Percentiles rank a stretch among this genome's conserved stretches.
phyloP scores from a whole-genome alignment of 2,329 filamentous ascomycete species.

The Pseudogymnoascus sp. region DNA sequence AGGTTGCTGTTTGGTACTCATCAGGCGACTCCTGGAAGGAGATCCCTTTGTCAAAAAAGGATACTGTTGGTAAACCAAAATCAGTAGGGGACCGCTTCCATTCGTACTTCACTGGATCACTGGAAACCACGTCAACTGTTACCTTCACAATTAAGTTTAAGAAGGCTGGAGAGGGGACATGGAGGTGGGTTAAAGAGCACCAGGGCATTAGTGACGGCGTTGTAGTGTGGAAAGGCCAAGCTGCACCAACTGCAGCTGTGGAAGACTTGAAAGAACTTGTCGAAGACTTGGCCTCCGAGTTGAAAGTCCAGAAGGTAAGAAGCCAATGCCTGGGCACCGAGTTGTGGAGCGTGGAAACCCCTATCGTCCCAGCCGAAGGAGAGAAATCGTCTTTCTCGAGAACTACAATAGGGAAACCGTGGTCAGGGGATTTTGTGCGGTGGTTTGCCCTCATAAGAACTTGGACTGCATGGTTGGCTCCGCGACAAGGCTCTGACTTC shows the following conservation, averaged over 20 bases:
- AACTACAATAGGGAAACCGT: constrained; percentile 27
- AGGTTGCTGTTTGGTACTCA: constrained; percentile 67
- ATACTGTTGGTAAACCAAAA: neutral
- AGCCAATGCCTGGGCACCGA: constrained; percentile 61
- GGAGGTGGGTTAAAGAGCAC: constrained; percentile 65
- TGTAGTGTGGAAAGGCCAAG: constrained; percentile 42
- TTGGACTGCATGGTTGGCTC: constrained; percentile 79
- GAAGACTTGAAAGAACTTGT: constrained; percentile 41
- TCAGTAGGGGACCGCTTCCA: constrained; percentile 1
- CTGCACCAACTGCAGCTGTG: constrained; percentile 17
- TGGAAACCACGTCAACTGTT: constrained; percentile 41
- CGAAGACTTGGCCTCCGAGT: constrained; percentile 44
- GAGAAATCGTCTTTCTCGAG: constrained; percentile 47
- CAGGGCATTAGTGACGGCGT: constrained; percentile 55
- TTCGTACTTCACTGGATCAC: constrained; percentile 46
- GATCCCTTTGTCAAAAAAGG: constrained; percentile 30
- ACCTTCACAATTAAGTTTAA: constrained; percentile 68
- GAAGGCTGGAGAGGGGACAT: constrained; percentile 40
- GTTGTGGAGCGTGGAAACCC: constrained; percentile 60
- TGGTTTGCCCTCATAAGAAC: constrained; percentile 78
- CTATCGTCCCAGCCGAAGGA: constrained; percentile 46
- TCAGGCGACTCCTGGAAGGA: constrained; percentile 48
- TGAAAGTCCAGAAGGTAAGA: constrained; percentile 44
- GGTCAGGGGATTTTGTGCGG: constrained; percentile 27
- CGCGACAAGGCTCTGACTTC: constrained; percentile 68